A percentile compares a stretch with the other conserved stretches of the same genome.
Conservation (phyloP, 148 eudicot species). For the Diospyros kaki region DNA sequence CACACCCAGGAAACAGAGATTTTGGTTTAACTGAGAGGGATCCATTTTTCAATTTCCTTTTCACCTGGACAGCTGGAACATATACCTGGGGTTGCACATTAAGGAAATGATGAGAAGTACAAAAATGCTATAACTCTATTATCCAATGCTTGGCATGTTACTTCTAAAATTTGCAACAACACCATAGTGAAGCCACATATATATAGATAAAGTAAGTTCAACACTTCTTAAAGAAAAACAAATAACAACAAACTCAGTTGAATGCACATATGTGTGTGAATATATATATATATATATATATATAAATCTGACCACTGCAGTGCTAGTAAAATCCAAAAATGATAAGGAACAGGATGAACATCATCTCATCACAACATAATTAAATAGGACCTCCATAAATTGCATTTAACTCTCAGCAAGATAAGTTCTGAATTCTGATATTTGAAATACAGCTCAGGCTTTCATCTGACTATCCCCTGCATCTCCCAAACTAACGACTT, state of each 20-base stretch:
- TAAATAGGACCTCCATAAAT: not conserved
- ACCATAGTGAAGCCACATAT: not conserved
- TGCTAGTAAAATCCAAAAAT: no score
- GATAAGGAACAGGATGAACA: no score
- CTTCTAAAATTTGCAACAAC: not conserved
- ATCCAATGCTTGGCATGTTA: not conserved
- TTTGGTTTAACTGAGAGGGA: conserved; percentile 65
- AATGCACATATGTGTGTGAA: not conserved
- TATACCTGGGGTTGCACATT: conserved; percentile 59
- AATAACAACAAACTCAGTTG: no score
- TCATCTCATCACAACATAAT: not conserved
- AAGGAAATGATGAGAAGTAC: conserved; percentile 12
- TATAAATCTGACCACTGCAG: no score
- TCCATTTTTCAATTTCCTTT: conserved; percentile 78
- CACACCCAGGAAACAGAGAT: conserved; percentile 70
- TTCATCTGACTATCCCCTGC: not conserved
- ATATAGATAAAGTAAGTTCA: not conserved
- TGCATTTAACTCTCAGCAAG: not conserved
- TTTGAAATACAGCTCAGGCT: not conserved
- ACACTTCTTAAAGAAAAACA: not conserved
- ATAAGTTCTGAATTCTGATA: not conserved
- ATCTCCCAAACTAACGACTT: not conserved
- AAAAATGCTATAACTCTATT: not conserved
- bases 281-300: no score
- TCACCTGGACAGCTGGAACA: conserved; percentile 61